Percentiles rank a stretch among this genome's conserved stretches.
Conservation (phyloP, 108 stramenopile genomes). For the Cyclotella cryptica region DNA sequence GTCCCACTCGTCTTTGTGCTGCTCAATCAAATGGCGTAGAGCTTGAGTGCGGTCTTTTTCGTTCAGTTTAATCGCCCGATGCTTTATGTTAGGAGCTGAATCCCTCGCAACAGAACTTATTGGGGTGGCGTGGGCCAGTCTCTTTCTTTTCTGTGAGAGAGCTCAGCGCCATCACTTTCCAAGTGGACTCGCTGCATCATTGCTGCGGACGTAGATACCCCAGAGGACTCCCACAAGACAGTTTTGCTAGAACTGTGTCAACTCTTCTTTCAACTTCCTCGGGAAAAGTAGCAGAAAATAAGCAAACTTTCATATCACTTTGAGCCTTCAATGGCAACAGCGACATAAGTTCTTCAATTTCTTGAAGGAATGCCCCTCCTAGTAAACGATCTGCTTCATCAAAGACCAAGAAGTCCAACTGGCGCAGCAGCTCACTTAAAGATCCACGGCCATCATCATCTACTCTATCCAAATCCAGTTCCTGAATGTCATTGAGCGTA, state of each 20-base stretch:
- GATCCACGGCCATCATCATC: conserved; percentile 62
- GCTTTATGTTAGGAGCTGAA: conserved; percentile 69
- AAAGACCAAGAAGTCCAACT: conserved; percentile 83
- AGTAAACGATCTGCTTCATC: conserved; percentile 97
- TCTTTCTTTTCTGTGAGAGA: conserved; percentile 28
- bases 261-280: conserved; percentile 89
- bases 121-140: conserved; percentile 47
- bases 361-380: conserved; percentile 75
- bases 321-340: conserved; percentile 44
- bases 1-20: conserved; percentile 65
- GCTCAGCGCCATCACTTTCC: conserved; percentile 45
- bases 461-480: conserved; percentile 57
- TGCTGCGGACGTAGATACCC: conserved; percentile 67
- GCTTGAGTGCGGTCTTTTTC: conserved; percentile 71
- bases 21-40: conserved; percentile 64
- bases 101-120: conserved; percentile 45
- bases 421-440: conserved; percentile 60
- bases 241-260: conserved; percentile 73
- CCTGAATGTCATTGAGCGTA: conserved; percentile 59
- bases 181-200: conserved; percentile 39
- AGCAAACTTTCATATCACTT: conserved; percentile 55
- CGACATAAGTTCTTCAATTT: conserved; percentile 76
- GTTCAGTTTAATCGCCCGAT: conserved; percentile 70
- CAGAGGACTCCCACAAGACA: conserved; percentile 63
- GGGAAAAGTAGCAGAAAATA: conserved; percentile 95